phyloP scores from a whole-genome alignment of 2,329 filamentous ascomycete genomes.

The Domatiomyces globalis region DNA sequence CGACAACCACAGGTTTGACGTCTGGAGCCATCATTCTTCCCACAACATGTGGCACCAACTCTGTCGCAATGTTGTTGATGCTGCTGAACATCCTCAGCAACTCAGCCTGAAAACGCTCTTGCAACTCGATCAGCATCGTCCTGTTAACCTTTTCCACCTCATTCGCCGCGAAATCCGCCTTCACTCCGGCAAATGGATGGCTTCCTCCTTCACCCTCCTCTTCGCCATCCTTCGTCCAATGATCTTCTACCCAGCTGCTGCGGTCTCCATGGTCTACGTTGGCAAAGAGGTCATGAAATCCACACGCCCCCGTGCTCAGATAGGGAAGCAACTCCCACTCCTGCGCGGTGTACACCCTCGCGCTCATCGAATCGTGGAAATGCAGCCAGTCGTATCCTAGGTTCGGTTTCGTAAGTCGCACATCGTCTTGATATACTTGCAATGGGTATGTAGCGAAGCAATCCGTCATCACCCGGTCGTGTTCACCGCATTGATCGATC shows the following conservation, averaged over 20 bases:
- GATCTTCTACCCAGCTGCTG: not conserved
- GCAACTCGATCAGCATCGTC: slow-evolving; percentile 57
- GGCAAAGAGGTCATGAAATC: slow-evolving; percentile 84
- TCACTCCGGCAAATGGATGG: slow-evolving; percentile 64
- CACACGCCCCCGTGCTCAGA: slow-evolving; percentile 70
- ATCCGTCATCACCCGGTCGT: slow-evolving; percentile 50
- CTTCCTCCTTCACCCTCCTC: slow-evolving; percentile 34
- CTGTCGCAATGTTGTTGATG: slow-evolving; percentile 59
- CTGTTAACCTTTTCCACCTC: slow-evolving; percentile 71
- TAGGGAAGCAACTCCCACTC: slow-evolving; percentile 89
- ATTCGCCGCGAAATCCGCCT: slow-evolving; percentile 65
- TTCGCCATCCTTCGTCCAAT: slow-evolving; percentile 19
- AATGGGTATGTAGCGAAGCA: slow-evolving; percentile 76
- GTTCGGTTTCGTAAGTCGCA: slow-evolving; percentile 74
- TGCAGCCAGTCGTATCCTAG: slow-evolving; percentile 86
- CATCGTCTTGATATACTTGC: slow-evolving; percentile 86
- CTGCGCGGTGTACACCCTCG: slow-evolving; percentile 64
- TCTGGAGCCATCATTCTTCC: slow-evolving; percentile 67
- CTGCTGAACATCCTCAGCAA: slow-evolving; percentile 67
- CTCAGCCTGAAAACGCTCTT: slow-evolving; percentile 55
- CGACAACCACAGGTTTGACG: slow-evolving; percentile 78
- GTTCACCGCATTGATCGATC: slow-evolving; percentile 48
- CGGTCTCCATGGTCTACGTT: slow-evolving; percentile 37
- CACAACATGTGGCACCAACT: slow-evolving; percentile 71
- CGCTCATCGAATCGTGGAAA: slow-evolving; percentile 76